Conservation (phyloP, 2,329 filamentous ascomycete species). For the Alternaria novae-zelandiae region DNA sequence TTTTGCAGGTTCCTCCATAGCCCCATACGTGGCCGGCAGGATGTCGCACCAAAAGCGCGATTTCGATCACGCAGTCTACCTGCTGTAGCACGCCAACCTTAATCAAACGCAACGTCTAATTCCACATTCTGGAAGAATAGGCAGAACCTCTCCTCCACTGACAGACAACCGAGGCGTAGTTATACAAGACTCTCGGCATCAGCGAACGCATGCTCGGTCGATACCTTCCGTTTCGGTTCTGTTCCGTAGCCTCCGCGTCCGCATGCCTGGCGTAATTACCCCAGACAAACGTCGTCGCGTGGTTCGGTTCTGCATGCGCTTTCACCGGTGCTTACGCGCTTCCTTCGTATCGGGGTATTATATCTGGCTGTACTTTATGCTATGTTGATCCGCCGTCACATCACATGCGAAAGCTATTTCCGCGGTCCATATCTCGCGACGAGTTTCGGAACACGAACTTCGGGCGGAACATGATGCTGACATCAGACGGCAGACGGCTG, state of each 20-base stretch:
- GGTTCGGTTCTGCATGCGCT: background rate
- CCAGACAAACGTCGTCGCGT: background rate
- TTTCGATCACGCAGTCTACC: slow-evolving; percentile 4
- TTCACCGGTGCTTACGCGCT: background rate
- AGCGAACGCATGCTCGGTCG: background rate
- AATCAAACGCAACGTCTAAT: slow-evolving; percentile 1
- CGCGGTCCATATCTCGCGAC: background rate
- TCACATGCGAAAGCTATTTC: background rate
- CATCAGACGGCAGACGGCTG: slow-evolving; percentile 12
- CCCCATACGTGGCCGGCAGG: background rate
- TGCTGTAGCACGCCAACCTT: slow-evolving; percentile 2
- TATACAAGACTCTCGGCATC: background rate
- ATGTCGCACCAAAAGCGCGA: background rate
- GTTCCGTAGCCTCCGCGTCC: background rate
- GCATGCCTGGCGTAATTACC: background rate
- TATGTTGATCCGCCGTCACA: background rate
- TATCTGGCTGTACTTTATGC: background rate
- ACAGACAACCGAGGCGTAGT: background rate
- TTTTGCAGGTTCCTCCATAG: background rate
- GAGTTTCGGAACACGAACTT: background rate
- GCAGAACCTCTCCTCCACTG: background rate
- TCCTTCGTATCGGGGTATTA: background rate
- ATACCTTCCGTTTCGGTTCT: background rate
- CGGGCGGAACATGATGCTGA: slow-evolving; percentile 13
- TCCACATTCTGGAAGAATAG: background rate